These are phyloP conservation scores for Jimgerdemannia lactiflua DNA, from an alignment of 192 early-diverging fungal genomes.

Conservation along the genomic window DNA sequence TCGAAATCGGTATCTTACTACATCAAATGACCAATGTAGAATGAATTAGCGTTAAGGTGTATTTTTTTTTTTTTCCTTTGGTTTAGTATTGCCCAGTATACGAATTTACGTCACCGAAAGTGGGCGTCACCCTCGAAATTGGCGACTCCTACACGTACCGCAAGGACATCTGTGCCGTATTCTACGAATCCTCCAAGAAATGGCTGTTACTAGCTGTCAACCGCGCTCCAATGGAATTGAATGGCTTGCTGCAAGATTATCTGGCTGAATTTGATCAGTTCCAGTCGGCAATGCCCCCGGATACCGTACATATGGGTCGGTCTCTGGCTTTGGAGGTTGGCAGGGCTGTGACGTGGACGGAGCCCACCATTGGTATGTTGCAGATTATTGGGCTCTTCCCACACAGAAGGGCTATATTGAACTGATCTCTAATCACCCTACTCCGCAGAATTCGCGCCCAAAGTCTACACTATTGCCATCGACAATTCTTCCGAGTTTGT, in stretches of 20 bases:
- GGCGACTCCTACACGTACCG: slow-evolving; percentile 74
- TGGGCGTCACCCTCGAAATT: slow-evolving; percentile 64
- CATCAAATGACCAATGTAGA: no score
- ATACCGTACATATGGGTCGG: slow-evolving; percentile 61
- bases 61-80: neutral
- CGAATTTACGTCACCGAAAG: slow-evolving; percentile 58
- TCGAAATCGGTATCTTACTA: neutral
- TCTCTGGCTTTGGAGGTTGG: slow-evolving; percentile 68
- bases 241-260: slow-evolving; percentile 66
- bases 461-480: slow-evolving; percentile 31
- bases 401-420: no score
- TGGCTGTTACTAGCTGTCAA: slow-evolving; percentile 65
- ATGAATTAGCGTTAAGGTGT: neutral
- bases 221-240: slow-evolving; percentile 68
- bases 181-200: slow-evolving; percentile 57
- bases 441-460: slow-evolving; percentile 28
- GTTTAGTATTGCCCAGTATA: slow-evolving; percentile 63
- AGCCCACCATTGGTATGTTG: slow-evolving; percentile 12
- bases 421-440: no score
- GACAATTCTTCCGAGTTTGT: slow-evolving; percentile 57
- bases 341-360: slow-evolving; percentile 21
- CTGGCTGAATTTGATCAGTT: slow-evolving; percentile 59
- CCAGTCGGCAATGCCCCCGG: slow-evolving; percentile 46
- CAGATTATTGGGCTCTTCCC: neutral
- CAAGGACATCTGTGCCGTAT: slow-evolving; percentile 56